phyloP scores from a whole-genome alignment of 1,139 yeast genomes.

The Magnusiomyces suaveolens region DNA sequence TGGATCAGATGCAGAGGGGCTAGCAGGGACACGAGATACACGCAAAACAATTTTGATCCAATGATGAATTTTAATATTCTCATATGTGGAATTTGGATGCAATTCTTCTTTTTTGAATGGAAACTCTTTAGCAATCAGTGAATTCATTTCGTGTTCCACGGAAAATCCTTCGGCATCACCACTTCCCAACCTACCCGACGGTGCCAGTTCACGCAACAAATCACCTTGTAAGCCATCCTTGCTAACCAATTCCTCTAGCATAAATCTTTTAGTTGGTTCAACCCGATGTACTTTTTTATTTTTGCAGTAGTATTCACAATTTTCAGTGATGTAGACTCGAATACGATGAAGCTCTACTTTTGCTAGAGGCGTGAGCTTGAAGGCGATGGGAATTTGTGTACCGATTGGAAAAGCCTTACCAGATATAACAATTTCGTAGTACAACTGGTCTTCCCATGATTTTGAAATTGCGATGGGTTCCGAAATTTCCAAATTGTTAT shows the following conservation, averaged over 20 bases:
- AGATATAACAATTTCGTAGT: slow-evolving; percentile 80
- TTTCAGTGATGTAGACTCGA: slow-evolving; percentile 77
- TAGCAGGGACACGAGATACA: slow-evolving; percentile 51
- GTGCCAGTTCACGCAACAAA: slow-evolving; percentile 35
- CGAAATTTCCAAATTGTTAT: slow-evolving; percentile 70
- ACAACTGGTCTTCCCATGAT: slow-evolving; percentile 88
- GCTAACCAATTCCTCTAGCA: slow-evolving; percentile 74
- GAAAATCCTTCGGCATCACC: slow-evolving; percentile 33
- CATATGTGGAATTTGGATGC: slow-evolving; percentile 76
- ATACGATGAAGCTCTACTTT: slow-evolving; percentile 81
- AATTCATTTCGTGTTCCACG: slow-evolving; percentile 72
- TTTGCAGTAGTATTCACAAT: slow-evolving; percentile 78
- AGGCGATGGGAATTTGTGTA: slow-evolving; percentile 72
- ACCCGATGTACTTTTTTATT: slow-evolving; percentile 80
- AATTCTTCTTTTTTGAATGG: slow-evolving; percentile 40
- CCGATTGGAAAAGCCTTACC: slow-evolving; percentile 81
- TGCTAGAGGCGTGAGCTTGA: slow-evolving; percentile 75
- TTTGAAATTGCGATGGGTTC: slow-evolving; percentile 87
- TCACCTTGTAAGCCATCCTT: slow-evolving; percentile 36
- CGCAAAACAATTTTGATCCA: slow-evolving; percentile 87
- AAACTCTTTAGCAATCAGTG: slow-evolving; percentile 61
- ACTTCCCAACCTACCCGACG: slow-evolving; percentile 31
- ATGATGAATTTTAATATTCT: slow-evolving; percentile 75
- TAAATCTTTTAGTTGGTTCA: slow-evolving; percentile 76
- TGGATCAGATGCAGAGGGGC: slow-evolving; percentile 28